Evolutionary conservation across 805 yeast genomes (phyloP), one percentile per base, ranked within the genome.

Genomic region (Wickerhamomyces bisporus): DNA sequence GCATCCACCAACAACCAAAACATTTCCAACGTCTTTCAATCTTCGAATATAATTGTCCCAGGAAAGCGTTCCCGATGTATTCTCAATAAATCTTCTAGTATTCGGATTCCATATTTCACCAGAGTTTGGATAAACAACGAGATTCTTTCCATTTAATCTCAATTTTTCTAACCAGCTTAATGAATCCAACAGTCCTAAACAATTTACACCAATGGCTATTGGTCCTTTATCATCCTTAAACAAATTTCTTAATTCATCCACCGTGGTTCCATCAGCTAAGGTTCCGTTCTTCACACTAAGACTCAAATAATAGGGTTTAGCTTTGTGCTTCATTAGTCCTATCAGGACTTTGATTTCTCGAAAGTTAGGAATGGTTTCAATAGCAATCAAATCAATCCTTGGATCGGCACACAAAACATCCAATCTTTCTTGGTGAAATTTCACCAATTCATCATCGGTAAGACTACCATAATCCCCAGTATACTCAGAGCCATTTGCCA

Each of bases 51-150:
- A 59, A 4, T 55, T 45, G 2, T 53, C 58, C 73, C 83, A 70
- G 2, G 57, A 44, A 14, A 45, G 36, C 8, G 40, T 43, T 19
- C 45, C 52, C 3, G 52, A 46, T 6, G 50, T 43, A n/a, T 42
- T 36, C 23, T 54, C 42, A 8, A 50, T 50, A 79, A 81, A 75
- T 7, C 40, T 49, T 41, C 72, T 68, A 10, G 63, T 62, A 7
- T 48, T 47, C 24, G 70, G 73, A 48, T 79, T 77, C 52, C 79
- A 81, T 8, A 65, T 55, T 51, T 80, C 87, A 2, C 93, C 93
- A 32, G 85, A 76, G 58, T 86, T 86, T 9, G 95, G 94, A 55
- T 84, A 85, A 3, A 77, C 69, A 3, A 81, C 55, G 21, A 81
- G 50, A 4, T 77, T 75, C 15, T 47, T 36, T 1, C 41, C 18